phyloP scores from a whole-genome alignment of 2,329 filamentous ascomycete genomes.

The Monilinia fructigena region DNA sequence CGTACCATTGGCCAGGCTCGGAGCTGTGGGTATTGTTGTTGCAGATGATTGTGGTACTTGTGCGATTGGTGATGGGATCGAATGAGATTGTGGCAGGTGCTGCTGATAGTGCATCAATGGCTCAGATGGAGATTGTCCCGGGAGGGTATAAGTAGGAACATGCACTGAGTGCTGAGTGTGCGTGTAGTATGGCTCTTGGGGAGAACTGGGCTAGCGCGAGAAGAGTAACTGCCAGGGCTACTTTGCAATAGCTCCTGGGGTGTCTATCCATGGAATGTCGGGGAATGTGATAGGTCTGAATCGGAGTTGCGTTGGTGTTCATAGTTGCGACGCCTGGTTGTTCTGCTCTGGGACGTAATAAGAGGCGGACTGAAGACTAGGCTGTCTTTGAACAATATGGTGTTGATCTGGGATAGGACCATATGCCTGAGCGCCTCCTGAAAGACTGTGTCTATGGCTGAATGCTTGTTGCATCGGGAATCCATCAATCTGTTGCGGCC shows the following conservation, averaged over 20 bases:
- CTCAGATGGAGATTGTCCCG: slow-evolving; percentile 50
- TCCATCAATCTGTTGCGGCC: slow-evolving; percentile 46
- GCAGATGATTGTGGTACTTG: slow-evolving; percentile 39
- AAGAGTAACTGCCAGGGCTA: slow-evolving; percentile 59
- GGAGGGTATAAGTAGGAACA: slow-evolving; percentile 50
- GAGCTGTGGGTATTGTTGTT: slow-evolving; percentile 44
- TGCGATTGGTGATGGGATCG: slow-evolving; percentile 36
- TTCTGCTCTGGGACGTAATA: slow-evolving; percentile 59
- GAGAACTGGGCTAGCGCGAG: slow-evolving; percentile 54
- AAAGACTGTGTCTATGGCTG: slow-evolving; percentile 50
- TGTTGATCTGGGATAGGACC: slow-evolving; percentile 46
- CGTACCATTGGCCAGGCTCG: slow-evolving; percentile 54
- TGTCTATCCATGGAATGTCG: slow-evolving; percentile 45
- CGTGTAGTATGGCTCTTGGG: slow-evolving; percentile 56
- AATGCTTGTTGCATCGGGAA: slow-evolving; percentile 42
- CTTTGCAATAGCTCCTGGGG: slow-evolving; percentile 52
- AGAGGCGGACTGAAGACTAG: slow-evolving; percentile 38
- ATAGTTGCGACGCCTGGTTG: slow-evolving; percentile 61
- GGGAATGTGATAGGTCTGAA: slow-evolving; percentile 48
- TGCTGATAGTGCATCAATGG: slow-evolving; percentile 43
- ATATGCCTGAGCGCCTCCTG: slow-evolving; percentile 47
- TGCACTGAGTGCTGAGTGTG: slow-evolving; percentile 49
- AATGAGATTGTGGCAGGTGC: slow-evolving; percentile 34
- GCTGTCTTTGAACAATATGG: slow-evolving; percentile 42
- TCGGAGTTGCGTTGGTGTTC: slow-evolving; percentile 52